These are phyloP conservation scores for Skeletonema potamos DNA, from an alignment of 108 stramenopile genomes.

Conservation along the genomic window DNA sequence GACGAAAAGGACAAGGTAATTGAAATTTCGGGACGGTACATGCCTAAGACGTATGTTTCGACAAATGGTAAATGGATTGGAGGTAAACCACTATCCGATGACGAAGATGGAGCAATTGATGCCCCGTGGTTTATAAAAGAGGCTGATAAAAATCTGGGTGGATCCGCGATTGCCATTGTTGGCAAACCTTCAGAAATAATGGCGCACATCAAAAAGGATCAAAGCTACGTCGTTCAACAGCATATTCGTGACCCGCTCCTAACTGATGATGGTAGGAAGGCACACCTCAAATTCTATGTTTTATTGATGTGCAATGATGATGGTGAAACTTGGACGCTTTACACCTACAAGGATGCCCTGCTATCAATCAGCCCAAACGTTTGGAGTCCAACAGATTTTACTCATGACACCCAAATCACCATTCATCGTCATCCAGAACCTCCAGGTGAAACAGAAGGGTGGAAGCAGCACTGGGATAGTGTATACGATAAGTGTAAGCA, in stretches of 20 bases:
- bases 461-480: conserved; percentile 9
- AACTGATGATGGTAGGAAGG: conserved; percentile 34
- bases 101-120: conserved; percentile 5
- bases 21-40: conserved; percentile 24
- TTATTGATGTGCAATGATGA: conserved; percentile 25
- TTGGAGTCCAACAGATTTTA: conserved; percentile 35
- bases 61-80: conserved; percentile 27
- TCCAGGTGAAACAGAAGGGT: conserved; percentile 23
- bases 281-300: conserved; percentile 49
- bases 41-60: conserved; percentile 51
- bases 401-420: conserved; percentile 48
- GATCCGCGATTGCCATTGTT: background rate
- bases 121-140: conserved; percentile 3
- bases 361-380: conserved; percentile 36
- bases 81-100: background rate
- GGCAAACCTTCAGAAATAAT: background rate
- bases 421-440: conserved; percentile 22
- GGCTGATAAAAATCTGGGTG: conserved; percentile 1
- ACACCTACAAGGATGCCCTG: conserved; percentile 28
- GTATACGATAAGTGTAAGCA: conserved; percentile 6
- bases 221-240: conserved; percentile 40
- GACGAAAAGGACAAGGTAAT: conserved; percentile 55
- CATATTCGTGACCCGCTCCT: conserved; percentile 45
- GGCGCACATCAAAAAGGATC: conserved; percentile 7
- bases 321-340: conserved; percentile 31